These are phyloP conservation scores for Glycine soja DNA, from an alignment of 306 rosid genomes.

Conservation along the genomic window DNA sequence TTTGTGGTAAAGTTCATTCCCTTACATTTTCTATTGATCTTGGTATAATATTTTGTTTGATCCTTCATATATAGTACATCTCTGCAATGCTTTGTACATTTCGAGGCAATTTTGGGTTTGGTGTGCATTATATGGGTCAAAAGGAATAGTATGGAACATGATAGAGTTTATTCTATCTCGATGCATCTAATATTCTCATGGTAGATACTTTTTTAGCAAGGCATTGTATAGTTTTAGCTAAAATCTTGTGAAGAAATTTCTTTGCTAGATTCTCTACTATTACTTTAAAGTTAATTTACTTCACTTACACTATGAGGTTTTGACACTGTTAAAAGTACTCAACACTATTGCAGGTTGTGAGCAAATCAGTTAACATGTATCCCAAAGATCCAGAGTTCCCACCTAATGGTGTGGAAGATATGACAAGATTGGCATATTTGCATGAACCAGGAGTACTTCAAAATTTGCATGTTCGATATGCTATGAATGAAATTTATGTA, in stretches of 20 bases:
- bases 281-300: neutral
- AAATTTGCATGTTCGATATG: conserved; percentile 75
- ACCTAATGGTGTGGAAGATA: conserved; percentile 83
- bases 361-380: conserved; percentile 62
- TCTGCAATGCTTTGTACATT: neutral
- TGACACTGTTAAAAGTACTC: neutral
- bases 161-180: neutral
- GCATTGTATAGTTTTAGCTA: conserved; percentile 11
- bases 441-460: conserved; percentile 96
- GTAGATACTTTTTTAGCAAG: conserved; percentile 13
- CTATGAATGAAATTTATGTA: conserved; percentile 82
- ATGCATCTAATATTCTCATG: neutral
- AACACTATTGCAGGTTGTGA: conserved; percentile 59
- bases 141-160: neutral
- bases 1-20: too few species aligned
- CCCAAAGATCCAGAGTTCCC: conserved; percentile 99
- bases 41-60: neutral
- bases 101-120: neutral
- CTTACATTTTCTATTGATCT: neutral
- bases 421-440: conserved; percentile 94
- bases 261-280: neutral
- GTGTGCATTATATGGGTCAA: neutral
- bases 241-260: neutral
- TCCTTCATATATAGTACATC: neutral
- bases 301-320: neutral